Percentiles rank a stretch among this genome's conserved stretches.
Conservation (phyloP, 257 asterid genomes). For the Galeopsis tetrahit region DNA sequence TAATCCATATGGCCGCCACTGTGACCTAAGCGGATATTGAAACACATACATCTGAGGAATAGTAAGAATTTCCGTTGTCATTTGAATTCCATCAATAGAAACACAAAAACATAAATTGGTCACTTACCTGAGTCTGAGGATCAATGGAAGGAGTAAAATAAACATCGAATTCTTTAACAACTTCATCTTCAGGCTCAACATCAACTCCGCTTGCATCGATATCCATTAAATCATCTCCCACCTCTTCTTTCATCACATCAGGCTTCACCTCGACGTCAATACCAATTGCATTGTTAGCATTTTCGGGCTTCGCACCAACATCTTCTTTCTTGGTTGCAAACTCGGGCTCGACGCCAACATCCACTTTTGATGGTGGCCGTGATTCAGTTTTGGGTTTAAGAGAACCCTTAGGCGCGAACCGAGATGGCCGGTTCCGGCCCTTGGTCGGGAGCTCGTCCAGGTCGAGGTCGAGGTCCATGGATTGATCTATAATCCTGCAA, state of each 20-base stretch:
- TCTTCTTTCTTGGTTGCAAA: slow-evolving; percentile 46
- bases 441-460: slow-evolving; percentile 48
- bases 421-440: slow-evolving; percentile 44
- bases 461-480: slow-evolving; percentile 41
- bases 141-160: slow-evolving; percentile 60
- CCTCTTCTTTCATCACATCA: slow-evolving; percentile 39
- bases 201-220: slow-evolving; percentile 35
- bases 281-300: slow-evolving; percentile 26
- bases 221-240: slow-evolving; percentile 45
- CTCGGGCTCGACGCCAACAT: neutral
- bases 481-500: neutral
- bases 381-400: slow-evolving; percentile 35
- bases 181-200: slow-evolving; percentile 48
- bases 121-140: slow-evolving; percentile 49
- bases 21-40: slow-evolving; percentile 80
- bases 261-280: slow-evolving; percentile 54
- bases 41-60: slow-evolving; percentile 60
- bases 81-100: slow-evolving; percentile 1
- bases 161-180: slow-evolving; percentile 80
- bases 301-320: slow-evolving; percentile 33
- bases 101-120: neutral
- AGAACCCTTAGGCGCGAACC: slow-evolving; percentile 75
- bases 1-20: slow-evolving; percentile 89
- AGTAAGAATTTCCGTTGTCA: slow-evolving; percentile 7
- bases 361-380: slow-evolving; percentile 20